Evolutionary conservation across 176 grass and related monocot genomes (phyloP).

Genomic region (Paspalum notatum): DNA sequence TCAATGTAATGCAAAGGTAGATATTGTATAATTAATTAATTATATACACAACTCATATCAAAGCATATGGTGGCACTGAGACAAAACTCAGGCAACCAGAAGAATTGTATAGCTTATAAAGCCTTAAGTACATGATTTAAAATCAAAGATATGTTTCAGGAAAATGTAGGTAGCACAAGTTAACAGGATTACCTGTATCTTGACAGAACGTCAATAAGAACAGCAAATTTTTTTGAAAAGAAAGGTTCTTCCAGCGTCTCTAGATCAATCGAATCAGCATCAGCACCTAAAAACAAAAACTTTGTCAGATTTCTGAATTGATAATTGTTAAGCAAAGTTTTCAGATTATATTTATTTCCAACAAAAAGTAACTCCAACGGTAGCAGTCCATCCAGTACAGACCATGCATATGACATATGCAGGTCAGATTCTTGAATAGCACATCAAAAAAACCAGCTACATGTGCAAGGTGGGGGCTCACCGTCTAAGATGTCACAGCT

Average conservation of each 20-base stretch:
- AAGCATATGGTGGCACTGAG: not conserved
- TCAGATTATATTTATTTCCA: slow-evolving; percentile 11
- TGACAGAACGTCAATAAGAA: slow-evolving; percentile 72
- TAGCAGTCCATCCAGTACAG: not conserved
- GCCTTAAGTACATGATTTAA: slow-evolving; percentile 1
- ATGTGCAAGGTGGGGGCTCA: slow-evolving; percentile 46
- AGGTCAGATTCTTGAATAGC: slow-evolving; percentile 18
- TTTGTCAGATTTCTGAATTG: slow-evolving; percentile 24
- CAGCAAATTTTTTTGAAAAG: slow-evolving; percentile 79
- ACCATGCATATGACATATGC: not conserved
- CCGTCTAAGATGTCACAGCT: slow-evolving; percentile 54
- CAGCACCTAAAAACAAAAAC: slow-evolving; percentile 46
- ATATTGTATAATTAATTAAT: not conserved
- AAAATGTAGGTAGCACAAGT: slow-evolving; percentile 16
- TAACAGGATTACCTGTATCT: slow-evolving; percentile 61
- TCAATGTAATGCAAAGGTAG: not conserved
- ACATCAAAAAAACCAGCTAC: not conserved
- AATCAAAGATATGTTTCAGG: slow-evolving; percentile 7
- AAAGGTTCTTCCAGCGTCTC: slow-evolving; percentile 85
- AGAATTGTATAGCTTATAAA: slow-evolving; percentile 3
- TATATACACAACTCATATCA: not conserved
- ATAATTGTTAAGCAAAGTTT: slow-evolving; percentile 5
- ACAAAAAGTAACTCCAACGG: not conserved
- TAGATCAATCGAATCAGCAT: slow-evolving; percentile 51
- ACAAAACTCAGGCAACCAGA: not conserved